Evolutionary conservation across 306 rosid genomes (phyloP).

Genomic region (Vigna reflexopilosa): DNA sequence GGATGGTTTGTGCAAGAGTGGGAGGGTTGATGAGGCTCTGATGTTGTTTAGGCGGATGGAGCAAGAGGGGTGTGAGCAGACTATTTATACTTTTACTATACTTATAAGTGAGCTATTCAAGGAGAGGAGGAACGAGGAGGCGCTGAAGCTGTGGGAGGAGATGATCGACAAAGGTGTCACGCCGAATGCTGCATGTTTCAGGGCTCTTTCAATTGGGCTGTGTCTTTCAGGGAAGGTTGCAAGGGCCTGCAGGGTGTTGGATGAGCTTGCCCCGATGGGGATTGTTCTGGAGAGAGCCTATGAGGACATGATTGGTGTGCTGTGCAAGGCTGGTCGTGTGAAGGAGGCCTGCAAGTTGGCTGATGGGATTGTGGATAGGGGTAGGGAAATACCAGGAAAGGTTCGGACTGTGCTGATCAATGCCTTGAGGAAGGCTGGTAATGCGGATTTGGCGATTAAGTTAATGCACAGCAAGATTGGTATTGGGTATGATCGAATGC

Average conservation of each 20-base stretch:
- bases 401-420: slow-evolving; percentile 75
- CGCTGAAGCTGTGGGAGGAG: slow-evolving; percentile 75
- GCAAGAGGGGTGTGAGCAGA: slow-evolving; percentile 80
- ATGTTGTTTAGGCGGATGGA: slow-evolving; percentile 70
- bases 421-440: slow-evolving; percentile 87
- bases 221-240: slow-evolving; percentile 90
- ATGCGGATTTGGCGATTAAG: slow-evolving; percentile 79
- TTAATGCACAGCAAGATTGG: slow-evolving; percentile 94
- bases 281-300: slow-evolving; percentile 74
- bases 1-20: slow-evolving; percentile 72
- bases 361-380: slow-evolving; percentile 89
- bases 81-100: slow-evolving; percentile 80
- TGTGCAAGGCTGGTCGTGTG: slow-evolving; percentile 80
- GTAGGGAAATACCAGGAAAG: slow-evolving; percentile 87
- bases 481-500: slow-evolving; percentile 83
- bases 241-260: slow-evolving; percentile 88
- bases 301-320: slow-evolving; percentile 80
- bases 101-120: slow-evolving; percentile 75
- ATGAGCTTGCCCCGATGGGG: slow-evolving; percentile 90
- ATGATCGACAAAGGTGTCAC: slow-evolving; percentile 89
- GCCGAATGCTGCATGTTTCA: slow-evolving; percentile 79
- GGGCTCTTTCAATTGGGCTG: slow-evolving; percentile 83
- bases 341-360: slow-evolving; percentile 95
- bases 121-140: slow-evolving; percentile 78
- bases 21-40: slow-evolving; percentile 72